Evolutionary conservation across 345 rosid genomes (phyloP).

Genomic region (Citrus trifoliata): DNA sequence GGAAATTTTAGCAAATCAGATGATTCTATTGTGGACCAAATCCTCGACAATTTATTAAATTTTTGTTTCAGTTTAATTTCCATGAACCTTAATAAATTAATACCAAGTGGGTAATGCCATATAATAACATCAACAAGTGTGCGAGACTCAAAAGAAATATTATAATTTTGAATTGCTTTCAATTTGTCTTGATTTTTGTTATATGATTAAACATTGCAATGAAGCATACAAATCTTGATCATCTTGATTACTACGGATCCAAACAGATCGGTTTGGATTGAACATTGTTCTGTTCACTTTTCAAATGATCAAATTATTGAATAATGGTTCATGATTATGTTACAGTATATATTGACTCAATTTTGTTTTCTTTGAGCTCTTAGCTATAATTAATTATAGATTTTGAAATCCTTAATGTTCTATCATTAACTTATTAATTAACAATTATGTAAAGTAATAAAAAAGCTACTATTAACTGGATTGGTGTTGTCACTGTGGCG

Average conservation of each 20-base stretch:
- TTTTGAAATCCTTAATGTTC: too few relatives aligned
- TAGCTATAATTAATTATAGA: too few relatives aligned
- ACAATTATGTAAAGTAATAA: neutral
- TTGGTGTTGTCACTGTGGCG: neutral
- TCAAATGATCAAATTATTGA: too few relatives aligned
- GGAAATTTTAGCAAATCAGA: neutral
- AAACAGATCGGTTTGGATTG: neutral
- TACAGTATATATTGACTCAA: too few relatives aligned
- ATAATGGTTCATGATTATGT: neutral
- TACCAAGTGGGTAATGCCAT: neutral
- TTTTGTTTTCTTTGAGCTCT: too few relatives aligned
- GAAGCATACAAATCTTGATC: too few relatives aligned
- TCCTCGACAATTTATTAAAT: neutral
- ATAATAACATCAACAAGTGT: neutral
- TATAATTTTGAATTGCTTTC: neutral
- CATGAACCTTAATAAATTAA: neutral
- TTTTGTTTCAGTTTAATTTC: neutral
- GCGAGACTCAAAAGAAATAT: neutral
- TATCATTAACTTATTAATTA: too few relatives aligned
- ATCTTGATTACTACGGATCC: too few relatives aligned
- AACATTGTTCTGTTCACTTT: neutral
- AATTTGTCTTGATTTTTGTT: neutral
- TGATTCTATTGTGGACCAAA: neutral
- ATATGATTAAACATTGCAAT: neutral
- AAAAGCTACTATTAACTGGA: neutral